phyloP scores from a whole-genome alignment of 2,329 filamentous ascomycete genomes.

The Calonectria pseudoreteaudii region DNA sequence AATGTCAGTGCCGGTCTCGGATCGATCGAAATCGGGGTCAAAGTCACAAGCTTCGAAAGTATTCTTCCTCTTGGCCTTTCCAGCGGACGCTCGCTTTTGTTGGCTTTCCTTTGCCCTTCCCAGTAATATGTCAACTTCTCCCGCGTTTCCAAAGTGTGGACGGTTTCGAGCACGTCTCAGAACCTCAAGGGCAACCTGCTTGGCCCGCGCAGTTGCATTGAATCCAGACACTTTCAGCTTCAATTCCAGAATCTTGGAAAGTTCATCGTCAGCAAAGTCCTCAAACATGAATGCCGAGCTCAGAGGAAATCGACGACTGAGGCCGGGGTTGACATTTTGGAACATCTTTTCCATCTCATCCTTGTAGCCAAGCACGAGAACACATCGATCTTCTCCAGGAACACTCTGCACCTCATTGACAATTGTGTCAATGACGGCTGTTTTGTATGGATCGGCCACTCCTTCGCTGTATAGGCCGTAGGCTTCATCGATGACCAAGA shows the following conservation, averaged over 20 bases:
- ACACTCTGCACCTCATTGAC: constrained; percentile 79
- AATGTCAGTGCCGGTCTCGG: constrained; percentile 58
- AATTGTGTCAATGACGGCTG: constrained; percentile 78
- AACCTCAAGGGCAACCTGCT: constrained; percentile 67
- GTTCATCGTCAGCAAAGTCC: constrained; percentile 71
- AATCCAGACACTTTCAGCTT: constrained; percentile 72
- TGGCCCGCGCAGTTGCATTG: constrained; percentile 62
- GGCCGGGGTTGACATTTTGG: constrained; percentile 78
- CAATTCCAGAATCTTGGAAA: constrained; percentile 69
- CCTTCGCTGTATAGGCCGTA: constrained; percentile 71
- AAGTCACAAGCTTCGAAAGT: constrained; percentile 83
- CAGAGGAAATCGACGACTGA: constrained; percentile 74
- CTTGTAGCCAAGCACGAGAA: constrained; percentile 78
- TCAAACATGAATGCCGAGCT: constrained; percentile 75
- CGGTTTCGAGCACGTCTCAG: constrained; percentile 71
- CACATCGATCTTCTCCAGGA: constrained; percentile 78
- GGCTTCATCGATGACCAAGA: constrained; percentile 84
- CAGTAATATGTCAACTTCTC: constrained; percentile 71
- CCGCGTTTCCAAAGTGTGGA: constrained; percentile 80
- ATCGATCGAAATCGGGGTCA: constrained; percentile 71
- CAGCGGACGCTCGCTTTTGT: constrained; percentile 36
- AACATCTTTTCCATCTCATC: constrained; percentile 79
- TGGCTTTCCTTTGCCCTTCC: constrained; percentile 35
- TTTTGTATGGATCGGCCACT: constrained; percentile 61
- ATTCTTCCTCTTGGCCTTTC: constrained; percentile 54